A percentile compares a stretch with the other conserved stretches of the same genome.
Conservation (phyloP, 495 filamentous ascomycete species). For the Aspergillus biplanus region DNA sequence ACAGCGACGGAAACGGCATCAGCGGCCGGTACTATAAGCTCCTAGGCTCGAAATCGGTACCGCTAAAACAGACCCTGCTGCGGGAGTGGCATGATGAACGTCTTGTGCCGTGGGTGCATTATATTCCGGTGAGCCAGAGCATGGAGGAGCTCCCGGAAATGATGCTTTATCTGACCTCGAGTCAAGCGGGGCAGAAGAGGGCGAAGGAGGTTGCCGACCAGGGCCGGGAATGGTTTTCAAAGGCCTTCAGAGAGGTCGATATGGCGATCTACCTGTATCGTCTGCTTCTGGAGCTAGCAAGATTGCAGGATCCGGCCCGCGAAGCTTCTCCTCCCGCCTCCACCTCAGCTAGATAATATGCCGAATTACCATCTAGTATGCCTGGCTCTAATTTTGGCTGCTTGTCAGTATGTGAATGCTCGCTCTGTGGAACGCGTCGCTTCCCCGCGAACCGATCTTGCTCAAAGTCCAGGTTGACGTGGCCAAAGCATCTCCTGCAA, state of each 20-base stretch:
- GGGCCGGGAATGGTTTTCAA: slow-evolving; percentile 44
- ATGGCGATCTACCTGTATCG: slow-evolving; percentile 43
- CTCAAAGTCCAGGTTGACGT: no score
- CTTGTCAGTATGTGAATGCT: no score
- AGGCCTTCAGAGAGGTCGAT: slow-evolving; percentile 42
- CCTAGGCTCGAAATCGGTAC: slow-evolving; percentile 41
- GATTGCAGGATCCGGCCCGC: slow-evolving; percentile 31
- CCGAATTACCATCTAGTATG: no score
- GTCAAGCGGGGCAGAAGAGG: slow-evolving; percentile 31
- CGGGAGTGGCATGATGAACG: slow-evolving; percentile 64
- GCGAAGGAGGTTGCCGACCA: slow-evolving; percentile 46
- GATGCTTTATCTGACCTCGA: slow-evolving; percentile 41
- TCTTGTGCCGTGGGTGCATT: slow-evolving; percentile 59
- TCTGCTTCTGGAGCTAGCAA: slow-evolving; percentile 47
- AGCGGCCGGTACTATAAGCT: slow-evolving; percentile 55
- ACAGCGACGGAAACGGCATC: slow-evolving; percentile 60
- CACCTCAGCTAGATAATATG: no score
- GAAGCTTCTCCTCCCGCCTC: no score
- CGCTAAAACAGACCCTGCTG: slow-evolving; percentile 53
- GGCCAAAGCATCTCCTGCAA: no score
- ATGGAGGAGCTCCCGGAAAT: slow-evolving; percentile 53
- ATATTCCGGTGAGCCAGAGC: slow-evolving; percentile 49
- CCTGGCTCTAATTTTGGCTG: no score
- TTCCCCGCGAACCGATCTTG: no score
- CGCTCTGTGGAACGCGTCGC: no score